A percentile compares a stretch with the other conserved stretches of the same genome.
These are phyloP conservation scores for Clathrospora elynae DNA, from an alignment of 2,329 filamentous ascomycete genomes.

Conservation along the genomic window DNA sequence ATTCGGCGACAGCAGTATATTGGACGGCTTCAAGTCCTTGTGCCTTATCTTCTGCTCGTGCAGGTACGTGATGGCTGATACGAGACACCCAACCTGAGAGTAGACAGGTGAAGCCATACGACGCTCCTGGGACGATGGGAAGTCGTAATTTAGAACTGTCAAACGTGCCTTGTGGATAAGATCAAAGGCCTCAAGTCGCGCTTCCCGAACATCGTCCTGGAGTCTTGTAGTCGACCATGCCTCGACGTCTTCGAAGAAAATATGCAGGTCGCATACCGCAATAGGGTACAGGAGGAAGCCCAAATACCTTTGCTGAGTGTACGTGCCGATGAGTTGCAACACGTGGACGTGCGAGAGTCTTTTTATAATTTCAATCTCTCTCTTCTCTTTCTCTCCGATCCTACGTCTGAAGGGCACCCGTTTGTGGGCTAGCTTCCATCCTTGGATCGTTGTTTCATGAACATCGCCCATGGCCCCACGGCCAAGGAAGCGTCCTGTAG, in stretches of 20 bases:
- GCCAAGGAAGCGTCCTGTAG: constrained; percentile 17
- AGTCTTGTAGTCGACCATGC: constrained; percentile 1
- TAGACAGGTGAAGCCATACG: constrained; percentile 7
- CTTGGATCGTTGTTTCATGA: constrained; percentile 20
- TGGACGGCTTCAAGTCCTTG: constrained; percentile 25
- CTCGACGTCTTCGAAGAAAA: constrained; percentile 29
- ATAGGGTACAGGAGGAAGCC: constrained; percentile 27
- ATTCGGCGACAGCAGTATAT: constrained; percentile 13
- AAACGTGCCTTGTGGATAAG: no score
- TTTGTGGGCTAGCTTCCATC: constrained; percentile 26
- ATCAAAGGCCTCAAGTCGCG: constrained; percentile 6
- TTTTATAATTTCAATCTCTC: constrained; percentile 31
- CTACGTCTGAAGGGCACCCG: constrained; percentile 16
- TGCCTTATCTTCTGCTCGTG: constrained; percentile 18
- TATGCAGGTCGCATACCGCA: constrained; percentile 26
- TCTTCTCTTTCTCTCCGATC: constrained; percentile 19
- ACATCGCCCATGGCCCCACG: constrained; percentile 28
- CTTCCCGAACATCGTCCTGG: constrained; percentile 4
- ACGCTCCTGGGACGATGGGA: background rate
- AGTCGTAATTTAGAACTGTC: constrained; percentile 13
- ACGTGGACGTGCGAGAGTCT: constrained; percentile 27
- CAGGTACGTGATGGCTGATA: constrained; percentile 18
- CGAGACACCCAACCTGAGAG: constrained; percentile 23
- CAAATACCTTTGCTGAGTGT: constrained; percentile 22
- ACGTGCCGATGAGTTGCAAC: constrained; percentile 30